Base-by-base conservation (phyloP, 2,329 filamentous ascomycete species). In the Exophiala viscosa region DNA sequence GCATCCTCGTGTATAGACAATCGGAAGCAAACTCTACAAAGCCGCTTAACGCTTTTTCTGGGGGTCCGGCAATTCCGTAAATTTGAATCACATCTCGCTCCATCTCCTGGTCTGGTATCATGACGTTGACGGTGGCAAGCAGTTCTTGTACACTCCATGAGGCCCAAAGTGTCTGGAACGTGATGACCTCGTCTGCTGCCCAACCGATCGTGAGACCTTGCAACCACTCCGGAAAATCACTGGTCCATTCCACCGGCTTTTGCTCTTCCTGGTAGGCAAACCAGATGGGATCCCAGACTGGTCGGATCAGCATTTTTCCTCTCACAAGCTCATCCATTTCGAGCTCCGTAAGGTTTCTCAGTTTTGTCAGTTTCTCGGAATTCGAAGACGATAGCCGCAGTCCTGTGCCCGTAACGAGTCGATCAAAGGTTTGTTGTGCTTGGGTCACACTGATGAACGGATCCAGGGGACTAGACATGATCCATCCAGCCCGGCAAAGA, bases 281-380 rank as follows among this genome's bases (percentile, higher is more conserved):
- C 52, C 52, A 54, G 3, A 34, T 20, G 3, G 46, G 38, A 35
- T 54, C 51, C 45, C 45, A 54, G 2, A 15, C 10, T 9, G 51
- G 51, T 8, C 47, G 38, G 11, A 40, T 34, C 7, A 45, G 9
- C 5, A 50, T 23, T 1, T 35, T 6, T 23, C 32, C 20, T 34
- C 31, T 18, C 8, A 45, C 11, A 11, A 31, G 17, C n/a, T n/a
- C 18, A 14, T 11, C 17, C 23, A 54, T 34, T n/a, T 50, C 14
- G 4, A 45, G 13, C 14, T 28, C 45, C 15, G 8, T 40, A 10
- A 54, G 20, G 38, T 28, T 31, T 41, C 51, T 54, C 8, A 54
- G 35, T n/a, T 15, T 13, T 17, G 39, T 40, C 13, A 54, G 18
- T 18, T 54, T 54, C 20, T 44, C 14, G 14, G 10, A 10, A 32